Conservation (phyloP, 192 early-diverging fungal species). For the Linnemannia schmuckeri region DNA sequence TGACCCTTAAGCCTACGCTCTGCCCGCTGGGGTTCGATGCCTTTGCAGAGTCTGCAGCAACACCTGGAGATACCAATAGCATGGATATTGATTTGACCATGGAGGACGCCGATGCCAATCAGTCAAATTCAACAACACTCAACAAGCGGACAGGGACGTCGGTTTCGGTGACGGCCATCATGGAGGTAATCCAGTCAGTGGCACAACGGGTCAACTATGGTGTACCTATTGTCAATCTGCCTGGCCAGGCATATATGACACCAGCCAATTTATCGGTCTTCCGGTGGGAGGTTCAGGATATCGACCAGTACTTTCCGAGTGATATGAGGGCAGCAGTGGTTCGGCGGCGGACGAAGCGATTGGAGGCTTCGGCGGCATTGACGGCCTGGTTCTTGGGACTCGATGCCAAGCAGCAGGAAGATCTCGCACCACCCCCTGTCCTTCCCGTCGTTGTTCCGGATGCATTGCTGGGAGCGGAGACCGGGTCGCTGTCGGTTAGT, state of each 20-base stretch:
- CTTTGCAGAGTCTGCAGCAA: slow-evolving; percentile 9
- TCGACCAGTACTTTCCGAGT: slow-evolving; percentile 55
- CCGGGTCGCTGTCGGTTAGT: not conserved
- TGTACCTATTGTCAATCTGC: slow-evolving; percentile 29
- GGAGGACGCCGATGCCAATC: not conserved
- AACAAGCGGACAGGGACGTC: slow-evolving; percentile 8
- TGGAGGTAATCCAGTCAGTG: slow-evolving; percentile 43
- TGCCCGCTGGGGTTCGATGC: slow-evolving; percentile 43
- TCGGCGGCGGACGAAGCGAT: slow-evolving; percentile 52
- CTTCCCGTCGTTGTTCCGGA: not conserved
- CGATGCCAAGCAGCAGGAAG: slow-evolving; percentile 40
- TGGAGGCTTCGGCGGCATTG: slow-evolving; percentile 51
- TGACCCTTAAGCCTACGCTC: slow-evolving; percentile 22
- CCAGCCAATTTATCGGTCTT: slow-evolving; percentile 58
- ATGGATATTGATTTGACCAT: slow-evolving; percentile 31
- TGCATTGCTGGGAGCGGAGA: not conserved
- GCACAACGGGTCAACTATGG: slow-evolving; percentile 52
- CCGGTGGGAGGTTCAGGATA: slow-evolving; percentile 68
- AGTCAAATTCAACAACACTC: not conserved
- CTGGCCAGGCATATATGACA: slow-evolving; percentile 9
- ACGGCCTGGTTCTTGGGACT: slow-evolving; percentile 50
- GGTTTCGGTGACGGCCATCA: slow-evolving; percentile 32
- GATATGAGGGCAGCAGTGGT: slow-evolving; percentile 57
- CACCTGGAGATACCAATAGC: not conserved
- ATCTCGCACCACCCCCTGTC: slow-evolving; percentile 32